Base-by-base conservation (phyloP, 2,329 filamentous ascomycete species). In the Trichoderma atrobrunneum region DNA sequence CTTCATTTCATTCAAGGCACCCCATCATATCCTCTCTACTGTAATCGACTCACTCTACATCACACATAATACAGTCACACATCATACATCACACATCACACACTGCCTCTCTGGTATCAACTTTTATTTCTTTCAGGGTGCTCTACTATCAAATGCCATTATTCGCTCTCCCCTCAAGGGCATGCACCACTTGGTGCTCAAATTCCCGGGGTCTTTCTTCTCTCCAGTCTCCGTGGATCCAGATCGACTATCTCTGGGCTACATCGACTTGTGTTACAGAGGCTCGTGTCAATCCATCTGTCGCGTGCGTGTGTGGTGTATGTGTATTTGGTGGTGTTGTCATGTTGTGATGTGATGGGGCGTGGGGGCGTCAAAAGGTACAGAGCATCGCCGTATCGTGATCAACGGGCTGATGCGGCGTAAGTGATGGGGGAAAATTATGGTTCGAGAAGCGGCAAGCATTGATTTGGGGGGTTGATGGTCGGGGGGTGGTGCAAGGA, bases 171-270 rank as follows among this genome's bases (percentile, higher is more conserved):
- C 63, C 71, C 66, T 48, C 24, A 21, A 62, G 51, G 54, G 60
- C 48, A 64, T 48, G 64, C 71, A 63, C 71, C 71, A 72, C 71
- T 72, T 72, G 71, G 60, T 71, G 71, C 66, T 62, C 60, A 18
- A 16, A 28, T 43, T 51, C 36, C 63, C 18, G 11, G 65, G 39
- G 56, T 39, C 36, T 18, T 39, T 18, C 36, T 39, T n/a, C 67
- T 72, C 71, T 72, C 66, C 71, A 48, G 60, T 71, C 71, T 70
- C 70, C 63, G 14, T 68, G 57, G 32, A 61, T 66, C 32, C 60
- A 54, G 57, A 34, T 64, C 70, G 60, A 68, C 59, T 57, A 18
- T 36, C 64, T 72, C 51, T 54, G 64, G 60, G 26, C n/a, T 56
- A 63, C 34, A 72, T 72, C 70, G 57, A 21, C 59, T 48, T 57